A percentile compares a stretch with the other conserved stretches of the same genome.
Conservation (phyloP, 2,329 filamentous ascomycete genomes). For the Fusarium albosuccineum region DNA sequence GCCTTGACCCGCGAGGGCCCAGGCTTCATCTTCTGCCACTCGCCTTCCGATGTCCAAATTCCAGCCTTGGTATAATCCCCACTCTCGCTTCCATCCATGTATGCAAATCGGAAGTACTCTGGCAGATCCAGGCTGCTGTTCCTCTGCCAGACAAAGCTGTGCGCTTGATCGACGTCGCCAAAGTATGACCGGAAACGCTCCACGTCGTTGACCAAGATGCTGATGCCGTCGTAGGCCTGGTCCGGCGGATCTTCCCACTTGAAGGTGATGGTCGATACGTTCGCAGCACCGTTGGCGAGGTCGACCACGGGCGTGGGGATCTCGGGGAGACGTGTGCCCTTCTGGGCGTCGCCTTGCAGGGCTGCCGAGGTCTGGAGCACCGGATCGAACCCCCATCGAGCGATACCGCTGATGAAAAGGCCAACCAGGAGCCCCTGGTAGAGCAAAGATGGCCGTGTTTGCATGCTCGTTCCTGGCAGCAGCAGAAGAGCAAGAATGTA, state of each 20-base stretch:
- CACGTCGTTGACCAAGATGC: slow-evolving; percentile 86
- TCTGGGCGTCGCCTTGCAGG: slow-evolving; percentile 76
- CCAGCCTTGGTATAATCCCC: slow-evolving; percentile 84
- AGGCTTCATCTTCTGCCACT: slow-evolving; percentile 74
- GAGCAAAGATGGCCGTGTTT: slow-evolving; percentile 84
- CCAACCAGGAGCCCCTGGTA: slow-evolving; percentile 93
- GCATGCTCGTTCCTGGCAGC: slow-evolving; percentile 88
- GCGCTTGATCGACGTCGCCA: slow-evolving; percentile 60
- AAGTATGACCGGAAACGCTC: slow-evolving; percentile 83
- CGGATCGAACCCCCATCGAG: slow-evolving; percentile 92
- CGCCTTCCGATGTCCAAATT: slow-evolving; percentile 72
- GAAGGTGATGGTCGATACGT: slow-evolving; percentile 75
- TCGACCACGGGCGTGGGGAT: slow-evolving; percentile 63
- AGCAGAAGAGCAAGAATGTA: slow-evolving; percentile 91
- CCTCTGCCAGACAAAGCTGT: slow-evolving; percentile 71
- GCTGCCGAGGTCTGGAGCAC: slow-evolving; percentile 85
- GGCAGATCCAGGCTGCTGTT: slow-evolving; percentile 60
- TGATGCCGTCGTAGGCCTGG: slow-evolving; percentile 77
- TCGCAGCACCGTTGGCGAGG: slow-evolving; percentile 51
- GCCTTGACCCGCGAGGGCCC: slow-evolving; percentile 67
- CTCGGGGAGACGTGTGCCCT: slow-evolving; percentile 71
- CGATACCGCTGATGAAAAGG: slow-evolving; percentile 90
- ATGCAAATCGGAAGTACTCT: slow-evolving; percentile 85
- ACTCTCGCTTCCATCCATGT: slow-evolving; percentile 72
- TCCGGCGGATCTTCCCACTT: slow-evolving; percentile 61